These are phyloP conservation scores for Pseudocercospora fuligena DNA, from an alignment of 2,329 filamentous ascomycete species.

Conservation along the genomic window DNA sequence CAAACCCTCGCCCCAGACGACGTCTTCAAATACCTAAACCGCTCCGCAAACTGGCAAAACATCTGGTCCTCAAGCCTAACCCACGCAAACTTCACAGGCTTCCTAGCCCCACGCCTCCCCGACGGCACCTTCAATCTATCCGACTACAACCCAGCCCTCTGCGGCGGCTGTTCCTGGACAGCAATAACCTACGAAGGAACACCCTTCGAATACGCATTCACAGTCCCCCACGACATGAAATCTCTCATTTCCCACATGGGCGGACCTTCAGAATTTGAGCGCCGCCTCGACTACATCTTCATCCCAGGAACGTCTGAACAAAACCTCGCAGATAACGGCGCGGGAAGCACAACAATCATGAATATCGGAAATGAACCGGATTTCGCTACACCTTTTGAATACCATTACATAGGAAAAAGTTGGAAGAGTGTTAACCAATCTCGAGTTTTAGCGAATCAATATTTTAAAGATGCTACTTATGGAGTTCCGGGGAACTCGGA, in stretches of 20 bases:
- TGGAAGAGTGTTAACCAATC: slow-evolving; percentile 34
- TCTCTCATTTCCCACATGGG: slow-evolving; percentile 52
- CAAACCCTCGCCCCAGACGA: slow-evolving; percentile 48
- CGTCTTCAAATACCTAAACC: slow-evolving; percentile 44
- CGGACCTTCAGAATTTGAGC: slow-evolving; percentile 45
- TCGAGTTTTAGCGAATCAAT: slow-evolving; percentile 35
- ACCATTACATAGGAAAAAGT: slow-evolving; percentile 41
- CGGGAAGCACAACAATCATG: slow-evolving; percentile 44
- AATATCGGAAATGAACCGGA: slow-evolving; percentile 44
- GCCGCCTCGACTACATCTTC: slow-evolving; percentile 50
- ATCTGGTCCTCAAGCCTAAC: slow-evolving; percentile 46
- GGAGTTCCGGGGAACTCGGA: slow-evolving; percentile 42
- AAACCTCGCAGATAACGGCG: slow-evolving; percentile 43
- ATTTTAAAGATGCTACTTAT: slow-evolving; percentile 37
- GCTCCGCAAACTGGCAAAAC: slow-evolving; percentile 49
- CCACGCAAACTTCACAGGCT: slow-evolving; percentile 42
- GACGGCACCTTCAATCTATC: slow-evolving; percentile 39
- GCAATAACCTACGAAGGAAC: slow-evolving; percentile 51
- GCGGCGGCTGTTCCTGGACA: slow-evolving; percentile 48
- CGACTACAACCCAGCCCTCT: slow-evolving; percentile 48
- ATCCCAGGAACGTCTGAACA: slow-evolving; percentile 43
- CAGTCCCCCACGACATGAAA: slow-evolving; percentile 49
- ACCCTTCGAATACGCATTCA: slow-evolving; percentile 52
- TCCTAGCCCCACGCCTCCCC: slow-evolving; percentile 36
- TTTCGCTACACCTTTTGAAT: slow-evolving; percentile 42